A percentile compares a stretch with the other conserved stretches of the same genome.
phyloP scores from a whole-genome alignment of 2,329 filamentous ascomycete species.

The Beauveria asiatica region DNA sequence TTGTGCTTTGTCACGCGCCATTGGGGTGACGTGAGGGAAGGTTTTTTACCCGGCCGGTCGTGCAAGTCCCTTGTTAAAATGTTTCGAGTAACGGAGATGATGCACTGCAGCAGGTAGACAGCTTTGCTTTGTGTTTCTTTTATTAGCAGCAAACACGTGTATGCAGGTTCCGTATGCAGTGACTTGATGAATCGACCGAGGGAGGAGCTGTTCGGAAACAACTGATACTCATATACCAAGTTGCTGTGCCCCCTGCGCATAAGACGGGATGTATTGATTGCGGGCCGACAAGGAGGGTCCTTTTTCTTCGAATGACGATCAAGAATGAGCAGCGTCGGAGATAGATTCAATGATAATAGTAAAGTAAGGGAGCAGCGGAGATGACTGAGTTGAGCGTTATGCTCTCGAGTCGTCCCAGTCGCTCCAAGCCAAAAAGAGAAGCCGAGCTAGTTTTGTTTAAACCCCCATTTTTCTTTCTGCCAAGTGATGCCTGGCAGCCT shows the following conservation, averaged over 20 bases:
- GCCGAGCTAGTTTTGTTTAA: neutral
- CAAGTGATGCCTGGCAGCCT: neutral
- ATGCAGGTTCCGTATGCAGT: neutral
- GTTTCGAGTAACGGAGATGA: neutral
- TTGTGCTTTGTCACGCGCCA: neutral
- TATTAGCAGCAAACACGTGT: neutral
- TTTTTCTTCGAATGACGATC: neutral
- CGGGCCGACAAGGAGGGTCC: neutral
- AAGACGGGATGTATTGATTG: neutral
- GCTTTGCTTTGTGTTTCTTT: neutral
- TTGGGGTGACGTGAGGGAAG: neutral
- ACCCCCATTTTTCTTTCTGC: slow-evolving; percentile 1
- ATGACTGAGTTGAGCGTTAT: neutral
- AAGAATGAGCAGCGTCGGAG: neutral
- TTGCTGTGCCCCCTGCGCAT: neutral
- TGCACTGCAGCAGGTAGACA: neutral
- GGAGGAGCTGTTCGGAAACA: neutral
- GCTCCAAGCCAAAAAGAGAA: neutral
- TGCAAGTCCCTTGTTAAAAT: neutral
- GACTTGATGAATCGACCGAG: too few relatives aligned
- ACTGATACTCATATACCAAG: neutral
- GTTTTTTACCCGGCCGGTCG: neutral
- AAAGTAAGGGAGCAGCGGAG: neutral
- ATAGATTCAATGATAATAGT: neutral
- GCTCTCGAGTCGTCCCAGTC: neutral